phyloP scores from a whole-genome alignment of 1,284 basidiomycete genomes.

The Fistulinella staudtii region DNA sequence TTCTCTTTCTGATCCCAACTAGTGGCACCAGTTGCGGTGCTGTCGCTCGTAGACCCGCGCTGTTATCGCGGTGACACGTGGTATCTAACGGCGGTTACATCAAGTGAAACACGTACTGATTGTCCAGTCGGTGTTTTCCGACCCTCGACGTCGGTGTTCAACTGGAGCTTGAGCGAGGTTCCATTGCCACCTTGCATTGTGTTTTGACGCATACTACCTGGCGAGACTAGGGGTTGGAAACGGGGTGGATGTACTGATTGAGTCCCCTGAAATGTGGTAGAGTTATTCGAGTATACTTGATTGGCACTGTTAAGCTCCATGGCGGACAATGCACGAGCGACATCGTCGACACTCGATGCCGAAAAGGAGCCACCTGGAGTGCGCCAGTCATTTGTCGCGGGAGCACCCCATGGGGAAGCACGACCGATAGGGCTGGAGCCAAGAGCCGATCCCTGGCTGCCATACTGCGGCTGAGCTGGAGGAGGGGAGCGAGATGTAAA shows the following conservation, averaged over 20 bases:
- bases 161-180: conserved; percentile 43
- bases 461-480: conserved; percentile 30
- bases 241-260: conserved; percentile 62
- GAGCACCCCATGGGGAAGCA: conserved; percentile 61
- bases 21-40: conserved; percentile 38
- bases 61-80: conserved; percentile 16
- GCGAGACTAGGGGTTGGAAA: conserved; percentile 51
- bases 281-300: conserved; percentile 33
- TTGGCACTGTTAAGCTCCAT: conserved; percentile 50
- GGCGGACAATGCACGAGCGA: conserved; percentile 64
- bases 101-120: conserved; percentile 40
- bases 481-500: conserved; percentile 31
- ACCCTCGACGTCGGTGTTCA: conserved; percentile 60
- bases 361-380: conserved; percentile 36
- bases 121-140: conserved; percentile 50
- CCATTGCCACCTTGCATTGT: conserved; percentile 33
- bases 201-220: conserved; percentile 40
- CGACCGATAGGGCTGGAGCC: conserved; percentile 62
- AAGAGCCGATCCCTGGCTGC: conserved; percentile 33
- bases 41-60: conserved; percentile 33
- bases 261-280: conserved; percentile 34
- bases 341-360: conserved; percentile 58
- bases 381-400: conserved; percentile 59
- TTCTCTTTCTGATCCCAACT: conserved; percentile 64
- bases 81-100: conserved; percentile 38